Evolutionary conservation across 2,329 filamentous ascomycete genomes (phyloP), one percentile per base, ranked within the genome.

Genomic region (Didymella segeticola): DNA sequence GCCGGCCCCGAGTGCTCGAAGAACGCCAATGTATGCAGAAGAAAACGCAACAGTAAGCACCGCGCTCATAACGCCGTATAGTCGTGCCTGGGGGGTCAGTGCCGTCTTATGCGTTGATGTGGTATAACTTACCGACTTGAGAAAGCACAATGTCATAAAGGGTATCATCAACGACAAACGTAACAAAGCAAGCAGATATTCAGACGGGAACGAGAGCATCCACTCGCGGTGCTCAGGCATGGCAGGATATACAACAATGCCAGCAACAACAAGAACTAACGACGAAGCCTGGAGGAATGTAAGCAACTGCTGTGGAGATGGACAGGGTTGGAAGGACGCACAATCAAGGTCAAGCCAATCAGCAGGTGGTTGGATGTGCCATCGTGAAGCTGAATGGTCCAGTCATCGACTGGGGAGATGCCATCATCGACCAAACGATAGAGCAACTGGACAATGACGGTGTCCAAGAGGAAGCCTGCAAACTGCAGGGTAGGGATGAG

Each of bases 111-210:
- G 0, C 22, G 7, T 8, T 3, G 20, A 8, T 17, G 4, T 22
- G 15, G 27, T 8, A 8, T 20, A 17, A 66, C 70, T 20, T 68
- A 73, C 70, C 43, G 68, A 68, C 59, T 68, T 61, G 43, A 73
- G 51, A 53, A 73, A 72, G 66, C 68, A 70, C 61, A 71, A 64
- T 52, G 66, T 71, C 63, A 64, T 72, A 64, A 70, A 66, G 67
- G 70, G 69, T 72, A 72, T 71, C 68, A 68, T 68, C 63, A 73
- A 67, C 62, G 66, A 69, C 54, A 73, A 68, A 63, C 67, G 63
- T 57, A 71, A 66, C 63, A 73, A 63, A 63, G 62, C 60, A 56
- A 65, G 63, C 26, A 70, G 55, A 63, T 69, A 72, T 58, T 71
- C 68, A 50, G 64, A 61, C 55, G 68, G 56, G 61, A 68, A 61